Conservation (phyloP, 495 filamentous ascomycete genomes). For the Lophiotrema nucula region DNA sequence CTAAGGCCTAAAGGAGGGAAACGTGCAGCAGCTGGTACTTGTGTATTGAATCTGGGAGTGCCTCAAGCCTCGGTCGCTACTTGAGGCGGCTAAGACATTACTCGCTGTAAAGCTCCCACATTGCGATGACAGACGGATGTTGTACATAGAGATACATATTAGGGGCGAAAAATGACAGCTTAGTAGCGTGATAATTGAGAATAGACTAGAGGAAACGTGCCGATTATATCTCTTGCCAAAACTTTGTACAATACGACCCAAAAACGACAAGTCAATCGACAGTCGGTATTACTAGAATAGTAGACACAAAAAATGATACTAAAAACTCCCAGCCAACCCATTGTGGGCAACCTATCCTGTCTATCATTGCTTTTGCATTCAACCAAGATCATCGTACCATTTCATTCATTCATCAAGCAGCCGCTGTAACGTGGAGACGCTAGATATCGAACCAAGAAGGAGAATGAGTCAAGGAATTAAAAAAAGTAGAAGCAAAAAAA, state of each 20-base stretch:
- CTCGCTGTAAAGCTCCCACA: too few species aligned
- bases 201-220: not conserved
- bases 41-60: too few species aligned
- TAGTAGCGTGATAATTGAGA: not conserved
- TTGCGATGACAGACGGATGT: not conserved
- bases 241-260: not conserved
- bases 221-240: not conserved
- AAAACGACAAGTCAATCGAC: not conserved
- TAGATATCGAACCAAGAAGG: not conserved
- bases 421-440: not conserved
- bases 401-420: constrained; percentile 7
- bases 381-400: not conserved
- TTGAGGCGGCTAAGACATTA: too few species aligned
- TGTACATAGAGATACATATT: not conserved
- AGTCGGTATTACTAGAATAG: not conserved
- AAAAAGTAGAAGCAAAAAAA: constrained; percentile 2
- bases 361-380: not conserved
- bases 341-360: not conserved
- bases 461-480: not conserved
- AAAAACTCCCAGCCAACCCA: not conserved
- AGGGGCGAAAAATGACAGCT: not conserved
- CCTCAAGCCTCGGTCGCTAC: too few species aligned
- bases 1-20: too few species aligned
- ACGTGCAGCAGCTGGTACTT: too few species aligned
- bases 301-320: not conserved